phyloP scores from a whole-genome alignment of 2,329 filamentous ascomycete genomes.

The Cryoendolithus antarcticus region DNA sequence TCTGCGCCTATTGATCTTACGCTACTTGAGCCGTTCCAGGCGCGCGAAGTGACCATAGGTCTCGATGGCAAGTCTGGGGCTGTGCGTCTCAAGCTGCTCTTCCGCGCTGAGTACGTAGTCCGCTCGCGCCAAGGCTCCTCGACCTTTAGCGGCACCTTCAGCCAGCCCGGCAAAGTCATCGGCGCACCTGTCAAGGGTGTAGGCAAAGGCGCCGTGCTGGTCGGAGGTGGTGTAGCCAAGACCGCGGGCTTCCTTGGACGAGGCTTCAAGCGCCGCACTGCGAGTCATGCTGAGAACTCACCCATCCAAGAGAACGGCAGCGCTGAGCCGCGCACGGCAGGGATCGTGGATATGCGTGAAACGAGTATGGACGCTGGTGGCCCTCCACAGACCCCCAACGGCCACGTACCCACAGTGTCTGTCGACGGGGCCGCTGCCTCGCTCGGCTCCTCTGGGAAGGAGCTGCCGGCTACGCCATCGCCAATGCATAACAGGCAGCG shows the following conservation, averaged over 20 bases:
- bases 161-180: conserved; percentile 75
- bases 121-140: conserved; percentile 79
- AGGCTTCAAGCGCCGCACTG: conserved; percentile 64
- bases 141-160: conserved; percentile 86
- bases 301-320: too few relatives aligned
- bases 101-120: conserved; percentile 85
- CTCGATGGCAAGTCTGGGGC: conserved; percentile 84
- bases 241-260: conserved; percentile 84
- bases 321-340: conserved; percentile 7
- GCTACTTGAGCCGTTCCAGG: conserved; percentile 71
- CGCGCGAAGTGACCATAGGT: conserved; percentile 59
- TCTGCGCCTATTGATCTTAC: conserved; percentile 62
- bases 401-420: conserved; percentile 6
- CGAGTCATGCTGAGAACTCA: conserved; percentile 31
- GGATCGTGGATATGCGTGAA: conserved; percentile 12
- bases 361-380: conserved; percentile 16
- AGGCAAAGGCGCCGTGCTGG: conserved; percentile 58
- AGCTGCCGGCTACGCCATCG: not conserved
- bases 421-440: conserved; percentile 11
- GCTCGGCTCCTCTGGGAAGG: too few relatives aligned
- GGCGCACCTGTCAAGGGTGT: conserved; percentile 92
- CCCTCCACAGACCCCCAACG: conserved; percentile 11
- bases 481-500: conserved; percentile 30
- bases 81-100: conserved; percentile 71
- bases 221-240: conserved; percentile 71